phyloP scores from a whole-genome alignment of 345 rosid genomes.

The Hypericum perforatum region DNA sequence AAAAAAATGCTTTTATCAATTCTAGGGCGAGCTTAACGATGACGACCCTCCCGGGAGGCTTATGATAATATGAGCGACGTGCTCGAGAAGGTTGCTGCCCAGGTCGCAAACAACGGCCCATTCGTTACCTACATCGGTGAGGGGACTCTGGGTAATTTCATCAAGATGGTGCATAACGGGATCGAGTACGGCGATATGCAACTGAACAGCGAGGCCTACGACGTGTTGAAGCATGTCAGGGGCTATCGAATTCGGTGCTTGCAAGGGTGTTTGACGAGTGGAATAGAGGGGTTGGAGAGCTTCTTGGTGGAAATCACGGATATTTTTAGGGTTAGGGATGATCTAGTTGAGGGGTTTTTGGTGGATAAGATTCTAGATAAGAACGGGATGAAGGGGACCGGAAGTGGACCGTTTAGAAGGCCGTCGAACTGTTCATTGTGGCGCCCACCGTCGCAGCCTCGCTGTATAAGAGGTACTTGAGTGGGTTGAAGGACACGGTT shows the following conservation, averaged over 20 bases:
- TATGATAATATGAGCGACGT: slow-evolving; percentile 8
- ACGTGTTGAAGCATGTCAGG: slow-evolving; percentile 17
- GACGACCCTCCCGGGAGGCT: slow-evolving; percentile 2
- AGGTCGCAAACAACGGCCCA: slow-evolving; percentile 14
- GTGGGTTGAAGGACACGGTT: slow-evolving; percentile 15
- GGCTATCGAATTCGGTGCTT: slow-evolving; percentile 11
- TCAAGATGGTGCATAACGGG: slow-evolving; percentile 16
- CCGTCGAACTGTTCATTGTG: slow-evolving; percentile 17
- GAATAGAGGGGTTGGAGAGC: slow-evolving; percentile 14
- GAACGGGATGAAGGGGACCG: slow-evolving; percentile 16
- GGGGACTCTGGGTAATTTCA: slow-evolving; percentile 17
- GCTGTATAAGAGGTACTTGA: slow-evolving; percentile 12
- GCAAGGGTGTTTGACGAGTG: slow-evolving; percentile 9
- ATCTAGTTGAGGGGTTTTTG: slow-evolving; percentile 14
- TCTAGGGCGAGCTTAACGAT: too few relatives aligned
- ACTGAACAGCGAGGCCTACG: slow-evolving; percentile 16
- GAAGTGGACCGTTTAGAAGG: slow-evolving; percentile 19
- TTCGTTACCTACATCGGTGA: slow-evolving; percentile 19
- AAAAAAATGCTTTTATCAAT: too few relatives aligned
- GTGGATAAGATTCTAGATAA: slow-evolving; percentile 19
- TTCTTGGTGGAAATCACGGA: slow-evolving; percentile 22
- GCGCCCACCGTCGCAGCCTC: slow-evolving; percentile 21
- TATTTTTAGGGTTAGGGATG: slow-evolving; percentile 14
- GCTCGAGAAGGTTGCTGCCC: slow-evolving; percentile 15
- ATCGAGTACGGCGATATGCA: slow-evolving; percentile 21